Evolutionary conservation across 768 basidiomycete genomes (phyloP).

Genomic region (Terana coerulea): DNA sequence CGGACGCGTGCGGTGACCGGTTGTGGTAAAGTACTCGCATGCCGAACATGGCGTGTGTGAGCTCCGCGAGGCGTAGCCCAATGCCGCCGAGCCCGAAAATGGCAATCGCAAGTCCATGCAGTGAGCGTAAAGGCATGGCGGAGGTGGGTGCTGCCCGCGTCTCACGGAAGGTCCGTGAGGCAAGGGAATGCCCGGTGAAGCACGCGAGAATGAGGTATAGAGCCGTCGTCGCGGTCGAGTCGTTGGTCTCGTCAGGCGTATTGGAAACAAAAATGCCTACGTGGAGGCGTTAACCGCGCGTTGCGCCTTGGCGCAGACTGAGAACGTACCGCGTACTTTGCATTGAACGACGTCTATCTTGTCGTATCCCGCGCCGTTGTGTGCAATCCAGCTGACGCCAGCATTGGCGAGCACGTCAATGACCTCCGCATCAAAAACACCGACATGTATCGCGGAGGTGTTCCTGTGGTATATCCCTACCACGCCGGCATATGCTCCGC

Average conservation of each 20-base stretch:
- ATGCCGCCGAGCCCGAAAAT: slow-evolving; percentile 80
- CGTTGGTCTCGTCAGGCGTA: slow-evolving; percentile 87
- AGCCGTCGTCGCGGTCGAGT: slow-evolving; percentile 87
- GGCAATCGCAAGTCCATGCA: slow-evolving; percentile 64
- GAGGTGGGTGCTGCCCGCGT: slow-evolving; percentile 39
- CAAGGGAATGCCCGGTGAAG: slow-evolving; percentile 65
- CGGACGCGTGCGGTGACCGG: slow-evolving; percentile 50
- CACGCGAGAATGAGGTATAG: slow-evolving; percentile 79
- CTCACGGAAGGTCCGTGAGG: slow-evolving; percentile 53
- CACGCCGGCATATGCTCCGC: slow-evolving; percentile 72
- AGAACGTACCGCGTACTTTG: slow-evolving; percentile 57
- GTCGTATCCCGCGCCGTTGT: slow-evolving; percentile 93
- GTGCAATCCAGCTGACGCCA: slow-evolving; percentile 78
- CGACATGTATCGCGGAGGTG: slow-evolving; percentile 58
- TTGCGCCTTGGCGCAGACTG: not conserved
- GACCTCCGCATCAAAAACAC: slow-evolving; percentile 77
- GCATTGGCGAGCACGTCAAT: slow-evolving; percentile 60
- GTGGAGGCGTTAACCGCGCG: not conserved
- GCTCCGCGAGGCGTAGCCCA: slow-evolving; percentile 63
- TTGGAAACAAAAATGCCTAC: slow-evolving; percentile 76
- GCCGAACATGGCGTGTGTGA: slow-evolving; percentile 75
- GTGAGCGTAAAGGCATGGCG: slow-evolving; percentile 62
- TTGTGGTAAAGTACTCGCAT: slow-evolving; percentile 89
- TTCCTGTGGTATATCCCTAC: slow-evolving; percentile 82
- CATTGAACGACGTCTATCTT: slow-evolving; percentile 76